A percentile compares a stretch with the other conserved stretches of the same genome.
These are phyloP conservation scores for Eimeria brunetti DNA, from an alignment of 169 alveolate genomes.

Conservation along the genomic window DNA sequence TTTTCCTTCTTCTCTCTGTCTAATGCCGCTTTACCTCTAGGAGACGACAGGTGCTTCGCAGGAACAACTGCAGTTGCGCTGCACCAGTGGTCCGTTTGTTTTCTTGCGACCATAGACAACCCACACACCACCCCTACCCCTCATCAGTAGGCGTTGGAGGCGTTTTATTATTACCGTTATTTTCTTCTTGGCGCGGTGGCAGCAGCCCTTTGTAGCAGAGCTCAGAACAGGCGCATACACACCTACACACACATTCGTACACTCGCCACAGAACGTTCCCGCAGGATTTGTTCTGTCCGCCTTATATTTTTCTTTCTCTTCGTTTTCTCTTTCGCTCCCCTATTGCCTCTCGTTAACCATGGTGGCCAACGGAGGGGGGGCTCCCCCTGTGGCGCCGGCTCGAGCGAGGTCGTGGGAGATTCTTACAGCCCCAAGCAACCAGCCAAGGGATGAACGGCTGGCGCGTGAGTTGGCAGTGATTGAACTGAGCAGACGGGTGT, in stretches of 20 bases:
- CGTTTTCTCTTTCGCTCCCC: no score
- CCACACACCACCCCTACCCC: background rate
- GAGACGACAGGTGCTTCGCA: background rate
- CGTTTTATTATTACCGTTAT: no score
- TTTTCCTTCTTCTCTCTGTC: background rate
- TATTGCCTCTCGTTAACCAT: no score
- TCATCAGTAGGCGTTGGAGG: background rate
- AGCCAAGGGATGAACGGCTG: slow-evolving; percentile 14
- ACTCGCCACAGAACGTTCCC: no score
- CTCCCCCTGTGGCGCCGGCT: background rate
- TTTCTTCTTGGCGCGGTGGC: slow-evolving; percentile 9
- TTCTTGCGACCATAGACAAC: background rate
- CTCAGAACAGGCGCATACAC: background rate
- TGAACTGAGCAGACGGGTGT: slow-evolving; percentile 10
- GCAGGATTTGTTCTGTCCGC: no score
- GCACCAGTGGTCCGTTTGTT: background rate
- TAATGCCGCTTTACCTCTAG: background rate
- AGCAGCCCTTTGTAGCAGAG: background rate
- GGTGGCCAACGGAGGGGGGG: slow-evolving; percentile 4
- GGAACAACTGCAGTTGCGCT: background rate
- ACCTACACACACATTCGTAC: background rate
- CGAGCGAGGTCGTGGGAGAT: background rate
- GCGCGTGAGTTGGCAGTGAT: slow-evolving; percentile 30
- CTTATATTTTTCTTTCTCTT: no score
- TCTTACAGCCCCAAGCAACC: background rate